Base-by-base conservation (phyloP, 1,284 basidiomycete genomes). In the Lentinus polychrous region DNA sequence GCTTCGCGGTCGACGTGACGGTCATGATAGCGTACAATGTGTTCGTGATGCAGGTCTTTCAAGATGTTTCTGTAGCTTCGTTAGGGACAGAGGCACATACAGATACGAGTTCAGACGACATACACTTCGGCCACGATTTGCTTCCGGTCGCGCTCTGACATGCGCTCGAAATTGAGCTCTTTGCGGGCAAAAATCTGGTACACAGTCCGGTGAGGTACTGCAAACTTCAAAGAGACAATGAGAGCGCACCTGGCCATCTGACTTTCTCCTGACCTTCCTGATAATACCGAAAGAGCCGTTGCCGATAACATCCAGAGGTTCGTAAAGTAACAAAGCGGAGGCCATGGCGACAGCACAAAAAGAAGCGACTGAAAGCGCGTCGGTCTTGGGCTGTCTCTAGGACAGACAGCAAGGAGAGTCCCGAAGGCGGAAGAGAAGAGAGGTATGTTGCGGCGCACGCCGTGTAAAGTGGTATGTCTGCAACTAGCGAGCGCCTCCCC, bases 71-170 rank as follows among this genome's bases (percentile, higher is more conserved):
- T 96, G 58, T 23, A 49, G 18, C 17, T 15, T 11, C 22, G 35
- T 39, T 17, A 32, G 14, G 39, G 22, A 6, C 17, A 45, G 38
- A 14, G 17, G 4, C 33, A 18, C 31, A 17, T 18, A 36, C 8
- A 44, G 49, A 32, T 41, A n/a, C 8, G 36, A 17, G 3, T 20
- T 32, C 15, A 22, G 23, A 15, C 17, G 32, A 77, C 90, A 62
- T 64, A 95, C 92, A 98, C 94, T 81, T 99, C 95, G n/a, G 94
- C 83, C 3, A 95, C 88, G 51, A 98, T 94, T 66, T 98, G 95
- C 63, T 91, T 91, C 57, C 90, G 76, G 65, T 96, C 94, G 46
- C 91, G 79, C 63, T 95, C 91, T 43, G 78, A 86, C 94, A 96
- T 96, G 53, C 86, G 79, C 57, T 92, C 91, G 66, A 96, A 98